Percentiles rank a stretch among this genome's conserved stretches.
These are phyloP conservation scores for Aspergillus clavatus DNA, from an alignment of 2,329 filamentous ascomycete genomes.

Conservation along the genomic window DNA sequence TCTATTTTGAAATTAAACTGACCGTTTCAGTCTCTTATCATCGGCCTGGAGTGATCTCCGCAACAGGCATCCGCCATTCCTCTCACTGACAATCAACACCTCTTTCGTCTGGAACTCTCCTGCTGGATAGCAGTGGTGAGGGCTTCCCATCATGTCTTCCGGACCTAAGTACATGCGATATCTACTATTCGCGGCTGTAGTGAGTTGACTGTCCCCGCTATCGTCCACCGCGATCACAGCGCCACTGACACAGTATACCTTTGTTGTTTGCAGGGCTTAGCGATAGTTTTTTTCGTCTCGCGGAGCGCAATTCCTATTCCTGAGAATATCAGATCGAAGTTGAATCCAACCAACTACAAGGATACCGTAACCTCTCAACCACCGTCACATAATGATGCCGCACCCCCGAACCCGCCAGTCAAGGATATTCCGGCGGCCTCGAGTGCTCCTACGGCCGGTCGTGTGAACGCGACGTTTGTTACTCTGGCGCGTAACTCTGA, in stretches of 20 bases:
- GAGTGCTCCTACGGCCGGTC: slow-evolving; percentile 57
- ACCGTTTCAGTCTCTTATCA: no score
- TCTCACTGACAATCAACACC: neutral
- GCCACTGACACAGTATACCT: neutral
- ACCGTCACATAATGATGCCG: slow-evolving; percentile 23
- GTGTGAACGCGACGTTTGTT: slow-evolving; percentile 96
- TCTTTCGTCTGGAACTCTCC: neutral
- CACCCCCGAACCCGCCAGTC: slow-evolving; percentile 10
- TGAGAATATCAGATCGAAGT: slow-evolving; percentile 20
- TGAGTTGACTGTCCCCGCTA: slow-evolving; percentile 47
- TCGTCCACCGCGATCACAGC: neutral
- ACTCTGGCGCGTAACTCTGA: slow-evolving; percentile 90
- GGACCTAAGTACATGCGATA: slow-evolving; percentile 50
- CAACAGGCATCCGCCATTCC: neutral
- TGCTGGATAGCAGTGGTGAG: neutral
- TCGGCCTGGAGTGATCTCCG: neutral
- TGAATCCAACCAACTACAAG: slow-evolving; percentile 21
- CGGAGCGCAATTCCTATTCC: slow-evolving; percentile 49
- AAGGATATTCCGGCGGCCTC: slow-evolving; percentile 21
- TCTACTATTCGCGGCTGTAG: slow-evolving; percentile 77
- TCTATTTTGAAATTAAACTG: no score
- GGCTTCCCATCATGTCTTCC: slow-evolving; percentile 27
- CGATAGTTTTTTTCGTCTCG: slow-evolving; percentile 79
- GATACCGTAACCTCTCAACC: slow-evolving; percentile 11
- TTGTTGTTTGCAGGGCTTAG: slow-evolving; percentile 49